Base-by-base conservation (phyloP, 345 rosid genomes). In the Populus tremula region DNA sequence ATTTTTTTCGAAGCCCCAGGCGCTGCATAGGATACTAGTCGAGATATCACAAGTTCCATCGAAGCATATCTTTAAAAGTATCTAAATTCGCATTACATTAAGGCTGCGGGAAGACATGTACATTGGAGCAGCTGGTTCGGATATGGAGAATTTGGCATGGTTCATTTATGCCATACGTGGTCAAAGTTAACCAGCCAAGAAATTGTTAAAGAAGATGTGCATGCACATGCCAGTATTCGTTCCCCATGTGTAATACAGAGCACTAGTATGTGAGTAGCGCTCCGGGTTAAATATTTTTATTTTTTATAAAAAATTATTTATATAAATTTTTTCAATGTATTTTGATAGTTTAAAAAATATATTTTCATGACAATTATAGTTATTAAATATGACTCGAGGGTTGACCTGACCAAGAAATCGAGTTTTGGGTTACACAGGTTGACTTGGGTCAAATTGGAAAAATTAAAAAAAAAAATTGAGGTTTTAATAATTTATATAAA, bases 1-100 rank as follows among this genome's bases (percentile, higher is more conserved):
- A 0, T 93, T 91, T 76, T 91, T 91, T 85, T 88, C 97, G 7
- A 90, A 87, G 85, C 92, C 97, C 59, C 91, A 86, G 69, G 88
- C 88, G 3, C 71, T 91, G 56, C 90, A 91, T 81, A 85, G 85
- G 50, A 73, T 88, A 17, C 85, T 93, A 3, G 67, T 85, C 8
- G 87, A 93, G 77, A 89, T 91, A 38, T 85, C 90, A 18, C 86
- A 82, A 77, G 72, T 88, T 54, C 86, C 86, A 33, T 7, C 73
- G 10, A 87, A 56, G 20, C 2, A 72, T 29, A 8, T 29, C 39
- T 25, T 25, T 72, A n/a, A 53, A 72, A 2, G 54, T 29, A 8
- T 20, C 39, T 72, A n/a, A 53, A 72, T 33, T 33, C 36, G 2
- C 2, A 16, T 64, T 1, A 14, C 8, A 47, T 13, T 3, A 16